Conservation (phyloP, 1,139 yeast species). For the Blastobotrys elegans region DNA sequence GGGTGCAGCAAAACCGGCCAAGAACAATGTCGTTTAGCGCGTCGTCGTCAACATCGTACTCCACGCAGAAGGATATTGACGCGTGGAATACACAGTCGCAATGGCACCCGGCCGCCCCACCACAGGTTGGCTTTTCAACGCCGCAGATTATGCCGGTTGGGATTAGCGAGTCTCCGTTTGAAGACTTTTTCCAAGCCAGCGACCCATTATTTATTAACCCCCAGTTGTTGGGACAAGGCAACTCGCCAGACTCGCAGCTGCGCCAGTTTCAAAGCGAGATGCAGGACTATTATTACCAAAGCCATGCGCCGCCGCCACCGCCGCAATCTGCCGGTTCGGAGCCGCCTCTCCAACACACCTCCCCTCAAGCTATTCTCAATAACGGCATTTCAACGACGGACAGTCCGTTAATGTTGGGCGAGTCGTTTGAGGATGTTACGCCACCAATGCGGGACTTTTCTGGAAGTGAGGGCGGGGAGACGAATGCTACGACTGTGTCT, state of each 20-base stretch:
- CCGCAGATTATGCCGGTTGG: slow-evolving; percentile 53
- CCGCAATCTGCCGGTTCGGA: background rate
- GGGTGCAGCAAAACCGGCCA: slow-evolving; percentile 15
- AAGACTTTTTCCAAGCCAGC: slow-evolving; percentile 23
- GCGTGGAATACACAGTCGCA: slow-evolving; percentile 29
- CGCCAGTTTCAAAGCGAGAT: slow-evolving; percentile 8
- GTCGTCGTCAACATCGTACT: slow-evolving; percentile 64
- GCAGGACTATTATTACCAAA: slow-evolving; percentile 3
- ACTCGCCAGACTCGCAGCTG: slow-evolving; percentile 10
- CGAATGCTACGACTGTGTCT: slow-evolving; percentile 8
- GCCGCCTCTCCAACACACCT: too few species aligned
- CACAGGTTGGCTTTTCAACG: slow-evolving; percentile 72
- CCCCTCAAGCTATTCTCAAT: slow-evolving; percentile 8
- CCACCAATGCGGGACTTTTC: slow-evolving; percentile 5
- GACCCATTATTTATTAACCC: slow-evolving; percentile 35
- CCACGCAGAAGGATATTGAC: slow-evolving; percentile 44
- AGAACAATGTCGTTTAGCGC: slow-evolving; percentile 62
- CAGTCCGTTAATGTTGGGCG: slow-evolving; percentile 2
- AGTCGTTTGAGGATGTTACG: background rate
- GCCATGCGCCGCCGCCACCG: background rate
- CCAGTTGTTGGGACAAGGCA: slow-evolving; percentile 25
- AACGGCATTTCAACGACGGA: background rate
- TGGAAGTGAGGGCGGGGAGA: slow-evolving; percentile 11
- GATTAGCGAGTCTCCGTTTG: slow-evolving; percentile 24
- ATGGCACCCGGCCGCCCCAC: slow-evolving; percentile 40